Base-by-base conservation (phyloP, 164 flowering plant species). In the Magnolia changhungtana region DNA sequence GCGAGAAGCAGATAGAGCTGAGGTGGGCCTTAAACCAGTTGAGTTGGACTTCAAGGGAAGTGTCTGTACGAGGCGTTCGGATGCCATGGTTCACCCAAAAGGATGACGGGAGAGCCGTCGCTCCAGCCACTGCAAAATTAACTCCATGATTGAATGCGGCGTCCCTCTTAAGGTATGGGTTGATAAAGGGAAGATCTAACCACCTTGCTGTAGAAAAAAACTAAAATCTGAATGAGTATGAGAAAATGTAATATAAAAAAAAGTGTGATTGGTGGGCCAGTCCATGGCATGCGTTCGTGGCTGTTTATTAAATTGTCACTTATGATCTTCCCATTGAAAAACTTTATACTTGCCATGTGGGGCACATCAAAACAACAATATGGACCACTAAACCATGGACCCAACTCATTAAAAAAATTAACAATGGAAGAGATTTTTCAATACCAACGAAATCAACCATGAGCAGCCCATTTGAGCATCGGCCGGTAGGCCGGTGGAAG, bases 111-210 rank as follows among this genome's bases (percentile, higher is more conserved):
- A 72, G 75, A 1, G 75, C 75, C 16, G 75, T 72, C 7, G 50
- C 75, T 58, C 75, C 75, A 0, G 75, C 75, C 1, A 72, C 75
- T 16, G 75, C 75, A 19, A 72, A 72, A 58, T 72, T 72, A 10
- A 61, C 75, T 1, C 75, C 75, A 55, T 72, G 64, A 6, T 52
- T 7, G 66, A 72, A 72, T 29, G 13, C 64, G 9, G 23, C 65
- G 65, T 20, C 75, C 24, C 29, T 61, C 10, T 72, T 8, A 14
- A 72, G 65, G n/a, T 72, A 72, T 13, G 75, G 75, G 11, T 55
- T 23, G 9, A 72, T 45, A 16, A 21, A 19, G 21, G 75, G 75
- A n/a, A 72, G 66, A 23, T 16, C 50, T 16, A 55, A 24, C 13
- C 10, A 49, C 49, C 3, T 27, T 2, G 75, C 75, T 72, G 64